Evolutionary conservation across 2,329 filamentous ascomycete species (phyloP), one percentile per base, ranked within the genome.

Genomic region (Paradendryphiella salina): DNA sequence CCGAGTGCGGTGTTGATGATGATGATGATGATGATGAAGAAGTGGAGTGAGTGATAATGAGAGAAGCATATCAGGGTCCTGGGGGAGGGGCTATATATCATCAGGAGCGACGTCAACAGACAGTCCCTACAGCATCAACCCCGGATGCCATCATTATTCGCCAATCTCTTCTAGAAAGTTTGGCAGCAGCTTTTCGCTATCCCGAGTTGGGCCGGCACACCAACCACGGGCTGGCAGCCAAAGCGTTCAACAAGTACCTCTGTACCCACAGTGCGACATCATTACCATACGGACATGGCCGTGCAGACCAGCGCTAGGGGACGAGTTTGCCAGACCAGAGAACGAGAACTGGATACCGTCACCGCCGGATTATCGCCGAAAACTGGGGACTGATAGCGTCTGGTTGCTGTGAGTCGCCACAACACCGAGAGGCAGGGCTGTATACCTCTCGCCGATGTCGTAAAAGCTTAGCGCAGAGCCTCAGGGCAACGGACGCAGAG

Each of bases 211-310:
- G 60, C 61, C 63, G 63, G 58, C 37, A 49, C 46, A 47, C 49
- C 49, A 53, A 45, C 26, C 47, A 46, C 38, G 32, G 21, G 40
- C 28, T 38, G 43, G 39, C 41, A 50, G 20, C 28, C 50, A 45
- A 56, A 51, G 46, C 46, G 52, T 57, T 54, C 61, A 64, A 61
- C 63, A 62, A 59, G 58, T 60, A 66, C 48, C 58, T 60, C 21
- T 48, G 63, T 66, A 64, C 47, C 63, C 63, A 66, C 63, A 59
- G 13, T 52, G 46, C 60, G 59, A 66, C 63, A 66, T 65, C 59
- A 66, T 65, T 44, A 54, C 28, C 38, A 50, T 53, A 59, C 61
- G 54, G 56, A 39, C 33, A 44, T 50, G 55, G 18, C 59, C 56
- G 54, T 59, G 46, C 39, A 57, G 46, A 42, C 49, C 36, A 54